A percentile compares a stretch with the other conserved stretches of the same genome.
phyloP scores from a whole-genome alignment of 1,284 basidiomycete species.

The Phellinidium pouzarii region DNA sequence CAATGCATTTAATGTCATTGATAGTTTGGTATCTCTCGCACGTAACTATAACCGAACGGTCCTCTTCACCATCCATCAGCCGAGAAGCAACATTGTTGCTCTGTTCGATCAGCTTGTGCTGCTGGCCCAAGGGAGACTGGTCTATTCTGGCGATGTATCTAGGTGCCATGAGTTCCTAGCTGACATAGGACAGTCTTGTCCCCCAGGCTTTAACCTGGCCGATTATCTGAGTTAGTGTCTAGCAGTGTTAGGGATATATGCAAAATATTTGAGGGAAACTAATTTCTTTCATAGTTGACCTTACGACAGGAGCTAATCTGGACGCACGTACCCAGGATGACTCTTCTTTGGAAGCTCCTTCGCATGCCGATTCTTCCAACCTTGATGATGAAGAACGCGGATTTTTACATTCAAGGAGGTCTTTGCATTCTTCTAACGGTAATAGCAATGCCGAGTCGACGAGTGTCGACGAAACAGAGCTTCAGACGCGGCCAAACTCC shows the following conservation, averaged over 20 bases:
- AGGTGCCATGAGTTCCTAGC: slow-evolving; percentile 80
- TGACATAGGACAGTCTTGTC: slow-evolving; percentile 76
- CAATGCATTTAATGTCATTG: slow-evolving; percentile 93
- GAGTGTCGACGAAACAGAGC: slow-evolving; percentile 47
- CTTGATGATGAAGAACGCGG: slow-evolving; percentile 59
- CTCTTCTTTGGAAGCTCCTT: slow-evolving; percentile 31
- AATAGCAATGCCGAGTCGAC: slow-evolving; percentile 18
- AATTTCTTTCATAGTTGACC: slow-evolving; percentile 50
- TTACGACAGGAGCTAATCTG: slow-evolving; percentile 73
- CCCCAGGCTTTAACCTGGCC: slow-evolving; percentile 94
- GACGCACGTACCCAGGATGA: slow-evolving; percentile 36
- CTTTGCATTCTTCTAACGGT: slow-evolving; percentile 22
- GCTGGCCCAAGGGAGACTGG: slow-evolving; percentile 75
- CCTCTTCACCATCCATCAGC: slow-evolving; percentile 96
- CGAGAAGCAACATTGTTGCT: slow-evolving; percentile 94
- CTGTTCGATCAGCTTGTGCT: slow-evolving; percentile 90
- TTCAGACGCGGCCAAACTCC: slow-evolving; percentile 40
- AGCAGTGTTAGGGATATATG: neutral
- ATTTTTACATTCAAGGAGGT: slow-evolving; percentile 24
- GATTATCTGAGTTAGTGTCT: slow-evolving; percentile 79
- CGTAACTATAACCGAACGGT: slow-evolving; percentile 91
- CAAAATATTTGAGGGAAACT: slow-evolving; percentile 7
- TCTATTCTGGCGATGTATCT: slow-evolving; percentile 75
- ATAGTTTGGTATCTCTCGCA: slow-evolving; percentile 81
- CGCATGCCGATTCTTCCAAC: slow-evolving; percentile 33